These are phyloP conservation scores for Colletotrichum sp. DNA, from an alignment of 2,329 filamentous ascomycete species.

Conservation along the genomic window DNA sequence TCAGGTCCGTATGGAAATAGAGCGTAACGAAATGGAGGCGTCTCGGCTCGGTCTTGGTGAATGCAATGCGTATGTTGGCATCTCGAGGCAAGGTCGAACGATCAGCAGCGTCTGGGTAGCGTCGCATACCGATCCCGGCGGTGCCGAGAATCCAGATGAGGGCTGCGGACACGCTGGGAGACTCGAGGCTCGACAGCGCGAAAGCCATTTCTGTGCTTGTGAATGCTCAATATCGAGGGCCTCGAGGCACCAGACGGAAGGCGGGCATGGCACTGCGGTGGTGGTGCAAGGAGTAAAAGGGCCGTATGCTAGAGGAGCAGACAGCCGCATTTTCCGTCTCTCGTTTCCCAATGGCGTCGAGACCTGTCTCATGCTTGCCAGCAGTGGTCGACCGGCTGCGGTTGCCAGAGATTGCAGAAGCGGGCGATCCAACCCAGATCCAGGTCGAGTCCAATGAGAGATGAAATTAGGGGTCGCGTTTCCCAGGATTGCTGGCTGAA, in stretches of 20 bases:
- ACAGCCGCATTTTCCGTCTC: not conserved
- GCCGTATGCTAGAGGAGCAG: not conserved
- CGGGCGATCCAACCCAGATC: not conserved
- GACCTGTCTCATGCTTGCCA: slow-evolving; percentile 1
- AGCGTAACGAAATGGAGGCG: not conserved
- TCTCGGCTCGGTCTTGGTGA: not conserved
- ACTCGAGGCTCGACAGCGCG: not conserved
- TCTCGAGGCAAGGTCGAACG: not conserved
- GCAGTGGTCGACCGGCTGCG: not conserved
- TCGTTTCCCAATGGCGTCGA: not conserved
- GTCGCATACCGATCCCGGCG: not conserved
- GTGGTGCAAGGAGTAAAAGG: not conserved
- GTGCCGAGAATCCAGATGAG: not conserved
- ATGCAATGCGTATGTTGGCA: not conserved
- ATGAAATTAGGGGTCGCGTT: not conserved
- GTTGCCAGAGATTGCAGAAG: not conserved
- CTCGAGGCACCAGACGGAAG: not conserved
- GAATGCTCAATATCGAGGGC: not conserved
- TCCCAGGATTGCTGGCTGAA: not conserved
- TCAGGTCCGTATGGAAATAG: not conserved
- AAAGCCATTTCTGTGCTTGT: not conserved
- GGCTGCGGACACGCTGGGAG: not conserved
- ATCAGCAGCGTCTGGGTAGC: not conserved
- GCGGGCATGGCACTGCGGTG: not conserved
- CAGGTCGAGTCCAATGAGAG: not conserved